A percentile compares a stretch with the other conserved stretches of the same genome.
These are phyloP conservation scores for Suillus tomentosus DNA, from an alignment of 768 basidiomycete genomes.

Conservation along the genomic window DNA sequence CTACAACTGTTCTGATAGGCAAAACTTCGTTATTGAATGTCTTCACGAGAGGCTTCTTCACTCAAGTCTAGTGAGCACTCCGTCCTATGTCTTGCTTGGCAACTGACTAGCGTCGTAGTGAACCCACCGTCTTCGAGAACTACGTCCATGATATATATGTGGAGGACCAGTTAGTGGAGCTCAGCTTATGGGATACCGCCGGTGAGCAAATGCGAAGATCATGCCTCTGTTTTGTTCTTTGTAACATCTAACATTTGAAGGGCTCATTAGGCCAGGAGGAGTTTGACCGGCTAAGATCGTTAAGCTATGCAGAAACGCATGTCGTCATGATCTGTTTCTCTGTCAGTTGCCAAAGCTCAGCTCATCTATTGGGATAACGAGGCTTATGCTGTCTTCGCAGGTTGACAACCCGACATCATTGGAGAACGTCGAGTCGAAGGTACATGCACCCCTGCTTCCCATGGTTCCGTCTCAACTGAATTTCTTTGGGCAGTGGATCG, in stretches of 20 bases:
- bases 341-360: conserved; percentile 43
- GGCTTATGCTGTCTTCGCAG: conserved; percentile 36
- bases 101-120: conserved; percentile 44
- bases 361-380: background rate
- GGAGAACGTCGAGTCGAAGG: conserved; percentile 95
- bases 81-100: background rate
- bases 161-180: conserved; percentile 85
- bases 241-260: conserved; percentile 37
- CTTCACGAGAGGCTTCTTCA: conserved; percentile 90
- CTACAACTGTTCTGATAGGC: conserved; percentile 40
- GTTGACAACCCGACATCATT: conserved; percentile 94
- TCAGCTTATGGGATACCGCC: conserved; percentile 97
- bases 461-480: background rate
- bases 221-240: conserved; percentile 11
- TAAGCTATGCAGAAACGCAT: conserved; percentile 97
- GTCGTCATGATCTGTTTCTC: conserved; percentile 97
- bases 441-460: conserved; percentile 29
- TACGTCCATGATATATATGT: conserved; percentile 89
- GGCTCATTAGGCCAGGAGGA: conserved; percentile 81
- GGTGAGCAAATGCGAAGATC: conserved; percentile 47
- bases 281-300: conserved; percentile 88
- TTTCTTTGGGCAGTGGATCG: conserved; percentile 72
- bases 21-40: conserved; percentile 88
- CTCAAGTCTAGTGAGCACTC: conserved; percentile 80
- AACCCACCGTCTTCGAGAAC: conserved; percentile 97